Conservation (phyloP, 345 rosid species). For the Hibiscus mutabilis region DNA sequence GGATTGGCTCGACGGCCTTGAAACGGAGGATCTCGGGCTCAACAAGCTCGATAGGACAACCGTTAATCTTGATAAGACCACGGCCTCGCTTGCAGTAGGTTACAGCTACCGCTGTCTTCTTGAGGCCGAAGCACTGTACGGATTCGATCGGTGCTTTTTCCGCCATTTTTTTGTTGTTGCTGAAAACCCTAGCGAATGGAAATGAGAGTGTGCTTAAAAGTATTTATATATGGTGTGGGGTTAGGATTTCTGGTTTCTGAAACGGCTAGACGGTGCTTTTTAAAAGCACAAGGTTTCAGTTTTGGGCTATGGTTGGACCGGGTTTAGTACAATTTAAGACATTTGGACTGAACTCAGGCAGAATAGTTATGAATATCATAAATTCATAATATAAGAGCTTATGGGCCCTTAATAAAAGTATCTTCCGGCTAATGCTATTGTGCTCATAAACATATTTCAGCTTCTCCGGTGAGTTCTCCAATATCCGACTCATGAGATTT, state of each 20-base stretch:
- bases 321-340: background rate
- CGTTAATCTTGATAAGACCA: constrained; percentile 73
- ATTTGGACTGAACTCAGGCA: background rate
- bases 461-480: too few relatives aligned
- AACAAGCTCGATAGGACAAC: constrained; percentile 64
- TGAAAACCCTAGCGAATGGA: background rate
- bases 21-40: constrained; percentile 75
- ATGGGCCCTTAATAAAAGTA: too few relatives aligned
- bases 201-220: background rate
- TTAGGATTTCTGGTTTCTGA: constrained; percentile 5
- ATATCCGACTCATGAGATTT: too few relatives aligned
- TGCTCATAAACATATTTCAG: too few relatives aligned
- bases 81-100: constrained; percentile 69
- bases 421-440: too few relatives aligned
- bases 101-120: constrained; percentile 74
- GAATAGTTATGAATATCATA: too few relatives aligned
- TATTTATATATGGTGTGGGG: background rate
- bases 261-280: background rate
- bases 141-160: constrained; percentile 25
- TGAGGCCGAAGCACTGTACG: constrained; percentile 72
- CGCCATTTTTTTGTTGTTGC: background rate
- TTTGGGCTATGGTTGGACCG: background rate
- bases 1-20: constrained; percentile 67
- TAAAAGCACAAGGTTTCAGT: background rate
- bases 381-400: too few relatives aligned